phyloP scores from a whole-genome alignment of 176 grass and related monocot species.

The Ensete ventricosum region DNA sequence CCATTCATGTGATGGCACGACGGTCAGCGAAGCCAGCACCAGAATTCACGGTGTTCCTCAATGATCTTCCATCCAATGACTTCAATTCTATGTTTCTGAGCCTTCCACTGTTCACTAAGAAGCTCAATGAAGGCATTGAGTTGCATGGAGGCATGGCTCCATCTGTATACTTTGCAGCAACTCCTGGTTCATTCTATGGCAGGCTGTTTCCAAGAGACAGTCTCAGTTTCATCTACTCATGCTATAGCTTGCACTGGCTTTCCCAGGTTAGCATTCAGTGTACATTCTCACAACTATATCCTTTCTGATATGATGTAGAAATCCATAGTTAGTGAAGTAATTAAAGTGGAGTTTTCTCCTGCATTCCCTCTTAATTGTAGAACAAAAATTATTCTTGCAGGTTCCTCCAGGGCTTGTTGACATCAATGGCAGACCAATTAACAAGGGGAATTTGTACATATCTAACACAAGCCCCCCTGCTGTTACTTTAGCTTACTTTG shows the following conservation, averaged over 20 bases:
- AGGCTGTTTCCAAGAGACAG: conserved; percentile 60
- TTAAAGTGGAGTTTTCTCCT: too few relatives aligned
- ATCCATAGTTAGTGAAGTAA: too few relatives aligned
- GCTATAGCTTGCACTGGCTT: conserved; percentile 95
- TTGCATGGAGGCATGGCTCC: conserved; percentile 48
- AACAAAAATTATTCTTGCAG: conserved; percentile 21
- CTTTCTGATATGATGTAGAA: too few relatives aligned
- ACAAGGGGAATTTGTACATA: conserved; percentile 83
- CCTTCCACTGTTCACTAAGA: conserved; percentile 47
- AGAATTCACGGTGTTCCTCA: conserved; percentile 92
- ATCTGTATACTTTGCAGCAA: conserved; percentile 65
- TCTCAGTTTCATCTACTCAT: conserved; percentile 82
- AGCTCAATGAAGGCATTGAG: conserved; percentile 33
- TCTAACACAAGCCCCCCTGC: conserved; percentile 52
- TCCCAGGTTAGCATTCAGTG: conserved; percentile 38
- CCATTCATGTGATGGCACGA: conserved; percentile 37
- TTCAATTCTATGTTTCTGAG: conserved; percentile 89
- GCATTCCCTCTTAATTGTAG: too few relatives aligned
- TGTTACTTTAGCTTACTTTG: conserved; percentile 44
- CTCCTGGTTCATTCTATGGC: conserved; percentile 83
- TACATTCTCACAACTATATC: too few relatives aligned
- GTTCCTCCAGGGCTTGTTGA: conserved; percentile 52
- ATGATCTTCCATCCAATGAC: conserved; percentile 94
- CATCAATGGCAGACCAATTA: conserved; percentile 32
- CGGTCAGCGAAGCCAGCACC: conserved; percentile 44